Percentiles rank a stretch among this genome's conserved stretches.
Conservation (phyloP, 2,329 filamentous ascomycete genomes). For the Ascochyta lentis region DNA sequence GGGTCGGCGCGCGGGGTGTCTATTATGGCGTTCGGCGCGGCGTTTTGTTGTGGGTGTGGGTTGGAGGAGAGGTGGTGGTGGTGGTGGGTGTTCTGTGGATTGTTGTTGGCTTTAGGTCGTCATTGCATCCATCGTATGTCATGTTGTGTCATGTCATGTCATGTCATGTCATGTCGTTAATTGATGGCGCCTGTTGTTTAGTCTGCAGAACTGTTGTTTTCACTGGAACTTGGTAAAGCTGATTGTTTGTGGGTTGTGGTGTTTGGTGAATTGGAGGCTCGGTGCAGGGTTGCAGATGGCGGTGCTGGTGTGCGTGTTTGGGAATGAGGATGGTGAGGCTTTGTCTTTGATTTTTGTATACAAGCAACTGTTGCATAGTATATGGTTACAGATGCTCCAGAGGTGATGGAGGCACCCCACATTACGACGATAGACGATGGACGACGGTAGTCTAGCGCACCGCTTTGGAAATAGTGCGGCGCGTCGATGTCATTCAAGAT, state of each 20-base stretch:
- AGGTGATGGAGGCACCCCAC: background rate
- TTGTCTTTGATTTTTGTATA: background rate
- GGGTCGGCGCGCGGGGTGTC: conserved; percentile 56
- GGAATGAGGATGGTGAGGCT: background rate
- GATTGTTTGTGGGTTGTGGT: background rate
- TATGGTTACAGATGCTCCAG: no score
- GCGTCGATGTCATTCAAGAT: conserved; percentile 17
- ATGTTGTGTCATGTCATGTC: no score
- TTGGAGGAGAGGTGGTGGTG: background rate
- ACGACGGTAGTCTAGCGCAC: background rate
- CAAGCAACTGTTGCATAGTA: background rate
- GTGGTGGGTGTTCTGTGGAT: background rate
- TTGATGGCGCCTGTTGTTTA: background rate
- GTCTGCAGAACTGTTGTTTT: background rate
- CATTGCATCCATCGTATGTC: background rate
- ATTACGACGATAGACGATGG: background rate
- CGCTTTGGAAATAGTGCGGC: conserved; percentile 3
- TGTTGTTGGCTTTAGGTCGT: background rate
- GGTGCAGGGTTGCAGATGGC: background rate
- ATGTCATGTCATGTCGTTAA: background rate
- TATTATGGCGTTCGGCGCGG: conserved; percentile 43
- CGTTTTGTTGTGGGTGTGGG: conserved; percentile 21
- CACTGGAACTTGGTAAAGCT: background rate
- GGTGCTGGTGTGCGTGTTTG: no score
- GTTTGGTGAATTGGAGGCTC: background rate